phyloP scores from a whole-genome alignment of 495 filamentous ascomycete species.

The Lasiosphaeria miniovina region DNA sequence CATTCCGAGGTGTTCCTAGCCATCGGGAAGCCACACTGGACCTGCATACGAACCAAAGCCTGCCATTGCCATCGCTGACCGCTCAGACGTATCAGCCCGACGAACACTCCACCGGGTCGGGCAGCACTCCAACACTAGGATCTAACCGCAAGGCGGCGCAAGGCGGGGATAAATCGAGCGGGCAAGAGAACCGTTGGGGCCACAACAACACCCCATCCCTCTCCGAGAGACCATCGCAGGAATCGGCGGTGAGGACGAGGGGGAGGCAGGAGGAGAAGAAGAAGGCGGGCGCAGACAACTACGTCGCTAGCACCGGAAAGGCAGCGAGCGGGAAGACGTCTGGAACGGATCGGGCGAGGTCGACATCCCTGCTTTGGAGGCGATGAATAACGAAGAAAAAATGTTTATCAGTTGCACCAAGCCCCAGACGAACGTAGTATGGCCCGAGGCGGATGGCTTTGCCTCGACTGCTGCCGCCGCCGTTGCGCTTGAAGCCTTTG shows the following conservation, averaged over 20 bases:
- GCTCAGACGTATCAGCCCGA: constrained; percentile 17
- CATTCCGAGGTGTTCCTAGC: constrained; percentile 14
- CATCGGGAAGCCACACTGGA: constrained; percentile 21
- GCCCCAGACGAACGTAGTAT: constrained; percentile 10
- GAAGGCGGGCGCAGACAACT: no score
- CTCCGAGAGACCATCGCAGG: no score
- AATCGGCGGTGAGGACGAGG: no score
- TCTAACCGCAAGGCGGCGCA: no score
- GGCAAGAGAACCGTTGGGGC: no score
- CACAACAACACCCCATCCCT: no score
- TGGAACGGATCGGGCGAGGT: background rate
- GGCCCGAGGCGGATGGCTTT: constrained; percentile 7
- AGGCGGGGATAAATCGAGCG: no score
- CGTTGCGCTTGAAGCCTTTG: background rate
- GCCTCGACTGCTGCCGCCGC: background rate
- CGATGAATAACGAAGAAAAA: constrained; percentile 1
- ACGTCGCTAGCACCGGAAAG: no score
- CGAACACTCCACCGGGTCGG: constrained; percentile 7
- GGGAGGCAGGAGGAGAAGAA: no score
- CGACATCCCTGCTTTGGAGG: background rate
- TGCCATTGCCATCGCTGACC: constrained; percentile 14
- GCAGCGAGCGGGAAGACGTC: no score
- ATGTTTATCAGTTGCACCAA: constrained; percentile 20
- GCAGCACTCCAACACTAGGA: constrained; percentile 4
- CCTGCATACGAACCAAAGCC: constrained; percentile 22